These are phyloP conservation scores for Alternaria sp. DNA, from an alignment of 2,329 filamentous ascomycete genomes.

Conservation along the genomic window DNA sequence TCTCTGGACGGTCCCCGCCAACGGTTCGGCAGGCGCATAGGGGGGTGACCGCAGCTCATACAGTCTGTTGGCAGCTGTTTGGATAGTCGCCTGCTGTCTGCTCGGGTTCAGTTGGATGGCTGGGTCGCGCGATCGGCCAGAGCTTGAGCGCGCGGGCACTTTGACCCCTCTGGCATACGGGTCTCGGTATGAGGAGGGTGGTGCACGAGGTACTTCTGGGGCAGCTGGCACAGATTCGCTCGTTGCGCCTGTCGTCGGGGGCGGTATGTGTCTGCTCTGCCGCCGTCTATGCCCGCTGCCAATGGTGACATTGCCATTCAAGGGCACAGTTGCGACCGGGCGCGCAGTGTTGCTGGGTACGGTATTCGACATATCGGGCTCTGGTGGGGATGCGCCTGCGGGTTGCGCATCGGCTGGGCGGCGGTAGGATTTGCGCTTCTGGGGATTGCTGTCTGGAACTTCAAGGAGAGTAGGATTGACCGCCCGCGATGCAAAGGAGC, in stretches of 20 bases:
- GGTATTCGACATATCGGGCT: conserved; percentile 21
- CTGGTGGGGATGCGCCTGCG: conserved; percentile 15
- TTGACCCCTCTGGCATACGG: conserved; percentile 43
- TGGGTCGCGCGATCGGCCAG: conserved; percentile 39
- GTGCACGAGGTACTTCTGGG: conserved; percentile 65
- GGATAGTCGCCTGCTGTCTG: conserved; percentile 43
- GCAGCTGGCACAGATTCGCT: conserved; percentile 50
- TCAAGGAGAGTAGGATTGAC: conserved; percentile 31
- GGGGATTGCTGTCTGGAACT: conserved; percentile 36
- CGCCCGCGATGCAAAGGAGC: conserved; percentile 28
- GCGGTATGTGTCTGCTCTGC: conserved; percentile 40
- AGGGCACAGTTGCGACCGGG: conserved; percentile 23
- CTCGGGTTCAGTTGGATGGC: conserved; percentile 42
- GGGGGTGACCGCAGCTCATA: conserved; percentile 41
- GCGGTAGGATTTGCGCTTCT: conserved; percentile 43
- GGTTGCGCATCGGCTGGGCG: conserved; percentile 41
- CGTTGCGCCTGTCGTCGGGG: conserved; percentile 28
- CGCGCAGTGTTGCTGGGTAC: conserved; percentile 40
- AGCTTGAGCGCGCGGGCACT: conserved; percentile 32
- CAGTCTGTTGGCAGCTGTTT: conserved; percentile 39
- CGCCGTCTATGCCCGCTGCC: conserved; percentile 40
- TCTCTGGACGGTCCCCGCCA: conserved; percentile 35
- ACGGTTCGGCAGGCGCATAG: conserved; percentile 37
- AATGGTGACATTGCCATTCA: conserved; percentile 29
- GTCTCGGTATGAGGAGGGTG: conserved; percentile 52